A percentile compares a stretch with the other conserved stretches of the same genome.
These are phyloP conservation scores for Takashimella koratensis DNA, from an alignment of 1,284 basidiomycete genomes.

Conservation along the genomic window DNA sequence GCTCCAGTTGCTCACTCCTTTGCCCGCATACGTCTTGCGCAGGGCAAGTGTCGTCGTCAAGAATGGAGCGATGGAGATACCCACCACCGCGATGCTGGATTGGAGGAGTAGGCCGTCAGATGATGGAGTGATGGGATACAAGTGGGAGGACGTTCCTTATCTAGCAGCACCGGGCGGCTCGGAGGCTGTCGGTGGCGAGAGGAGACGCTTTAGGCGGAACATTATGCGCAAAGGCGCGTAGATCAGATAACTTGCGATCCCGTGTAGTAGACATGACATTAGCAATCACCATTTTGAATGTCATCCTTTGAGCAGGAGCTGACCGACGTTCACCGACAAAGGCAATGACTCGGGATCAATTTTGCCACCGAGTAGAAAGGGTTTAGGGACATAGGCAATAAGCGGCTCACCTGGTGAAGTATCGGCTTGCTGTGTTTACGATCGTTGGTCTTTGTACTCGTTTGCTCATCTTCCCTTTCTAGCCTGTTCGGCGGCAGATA, in stretches of 20 bases:
- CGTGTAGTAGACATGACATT: neutral
- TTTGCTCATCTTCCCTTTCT: too few species aligned
- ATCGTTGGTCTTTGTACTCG: too few species aligned
- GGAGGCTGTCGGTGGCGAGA: constrained; percentile 57
- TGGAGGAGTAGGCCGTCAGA: constrained; percentile 50
- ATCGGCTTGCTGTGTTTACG: too few species aligned
- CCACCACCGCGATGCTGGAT: constrained; percentile 82
- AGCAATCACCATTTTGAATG: neutral
- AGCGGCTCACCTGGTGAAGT: too few species aligned
- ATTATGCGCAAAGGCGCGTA: constrained; percentile 68
- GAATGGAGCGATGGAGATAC: constrained; percentile 77
- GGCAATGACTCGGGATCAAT: too few species aligned
- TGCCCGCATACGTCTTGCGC: constrained; percentile 55
- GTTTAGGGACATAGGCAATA: too few species aligned
- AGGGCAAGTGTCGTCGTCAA: constrained; percentile 61
- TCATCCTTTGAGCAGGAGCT: too few species aligned
- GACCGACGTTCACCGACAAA: too few species aligned
- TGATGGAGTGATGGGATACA: constrained; percentile 53
- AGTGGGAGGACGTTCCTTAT: constrained; percentile 67
- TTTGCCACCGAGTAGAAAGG: too few species aligned
- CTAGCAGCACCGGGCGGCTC: constrained; percentile 68
- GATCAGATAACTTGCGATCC: neutral
- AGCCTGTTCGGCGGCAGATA: too few species aligned
- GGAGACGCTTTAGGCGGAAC: constrained; percentile 73
- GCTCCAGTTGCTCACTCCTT: constrained; percentile 69